These are phyloP conservation scores for Pichia eremophila DNA, from an alignment of 805 yeast genomes.

Conservation along the genomic window DNA sequence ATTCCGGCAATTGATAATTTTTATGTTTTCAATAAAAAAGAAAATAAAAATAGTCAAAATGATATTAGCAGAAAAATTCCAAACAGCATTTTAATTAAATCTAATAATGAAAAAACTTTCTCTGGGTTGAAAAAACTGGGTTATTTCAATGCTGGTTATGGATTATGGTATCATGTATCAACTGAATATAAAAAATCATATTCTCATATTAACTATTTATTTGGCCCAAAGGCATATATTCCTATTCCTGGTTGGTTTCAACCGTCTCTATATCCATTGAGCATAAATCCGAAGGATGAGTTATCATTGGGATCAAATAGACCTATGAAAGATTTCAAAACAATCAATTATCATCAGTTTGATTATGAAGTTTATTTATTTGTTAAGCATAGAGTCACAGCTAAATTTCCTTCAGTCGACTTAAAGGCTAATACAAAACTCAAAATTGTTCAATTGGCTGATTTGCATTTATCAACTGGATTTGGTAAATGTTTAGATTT, in stretches of 20 bases:
- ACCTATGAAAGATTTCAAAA: neutral
- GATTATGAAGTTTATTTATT: conserved; percentile 11
- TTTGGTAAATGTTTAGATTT: conserved; percentile 73
- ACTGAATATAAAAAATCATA: neutral
- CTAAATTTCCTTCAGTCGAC: conserved; percentile 18
- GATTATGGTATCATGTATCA: conserved; percentile 46
- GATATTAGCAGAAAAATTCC: neutral
- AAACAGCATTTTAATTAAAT: neutral
- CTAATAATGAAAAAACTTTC: neutral
- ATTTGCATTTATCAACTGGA: conserved; percentile 83
- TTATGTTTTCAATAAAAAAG: conserved; percentile 1
- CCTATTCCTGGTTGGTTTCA: conserved; percentile 58
- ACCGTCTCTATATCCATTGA: conserved; percentile 5
- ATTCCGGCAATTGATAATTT: neutral
- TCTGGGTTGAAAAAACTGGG: conserved; percentile 2
- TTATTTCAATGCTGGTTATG: conserved; percentile 23
- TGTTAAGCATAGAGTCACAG: conserved; percentile 6
- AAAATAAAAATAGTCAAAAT: too few species aligned
- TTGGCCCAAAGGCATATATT: conserved; percentile 51
- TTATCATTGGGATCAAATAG: conserved; percentile 1
- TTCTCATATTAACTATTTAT: conserved; percentile 49
- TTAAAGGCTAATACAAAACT: conserved; percentile 40
- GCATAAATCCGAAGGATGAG: conserved; percentile 1
- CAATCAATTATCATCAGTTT: conserved; percentile 8
- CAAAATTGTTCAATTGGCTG: conserved; percentile 84